These are phyloP conservation scores for Diospyros lotus DNA, from an alignment of 148 eudicot genomes.

Conservation along the genomic window DNA sequence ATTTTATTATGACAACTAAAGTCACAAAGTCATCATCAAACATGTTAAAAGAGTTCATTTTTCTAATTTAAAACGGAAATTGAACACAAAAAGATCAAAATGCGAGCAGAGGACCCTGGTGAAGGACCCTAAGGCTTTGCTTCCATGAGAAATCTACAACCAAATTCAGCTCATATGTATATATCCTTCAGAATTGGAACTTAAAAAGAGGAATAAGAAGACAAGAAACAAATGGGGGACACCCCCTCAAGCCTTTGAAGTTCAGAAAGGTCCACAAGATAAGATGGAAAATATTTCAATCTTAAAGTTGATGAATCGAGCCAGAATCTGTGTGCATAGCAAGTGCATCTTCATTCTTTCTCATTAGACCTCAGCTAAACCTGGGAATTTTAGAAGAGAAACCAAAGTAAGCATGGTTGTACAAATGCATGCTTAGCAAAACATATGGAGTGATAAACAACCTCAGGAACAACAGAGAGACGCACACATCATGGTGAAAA, in stretches of 20 bases:
- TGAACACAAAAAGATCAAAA: too few species aligned
- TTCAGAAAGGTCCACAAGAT: slow-evolving; percentile 4
- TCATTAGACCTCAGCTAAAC: slow-evolving; percentile 12
- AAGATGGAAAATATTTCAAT: not conserved
- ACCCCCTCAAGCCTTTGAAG: slow-evolving; percentile 4
- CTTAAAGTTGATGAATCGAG: not conserved
- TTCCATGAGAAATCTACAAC: too few species aligned
- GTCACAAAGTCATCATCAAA: too few species aligned
- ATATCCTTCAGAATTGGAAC: too few species aligned
- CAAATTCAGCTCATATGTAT: too few species aligned
- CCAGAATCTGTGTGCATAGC: not conserved
- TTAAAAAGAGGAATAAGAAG: too few species aligned
- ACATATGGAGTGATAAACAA: not conserved
- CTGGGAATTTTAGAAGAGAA: not conserved
- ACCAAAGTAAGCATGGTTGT: not conserved
- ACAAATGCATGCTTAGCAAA: not conserved
- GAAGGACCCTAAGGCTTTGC: too few species aligned
- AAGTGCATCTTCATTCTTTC: slow-evolving; percentile 6
- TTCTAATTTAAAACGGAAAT: too few species aligned
- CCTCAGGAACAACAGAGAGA: too few species aligned
- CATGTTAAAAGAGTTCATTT: too few species aligned
- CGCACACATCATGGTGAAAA: not conserved
- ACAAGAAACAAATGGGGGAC: not conserved
- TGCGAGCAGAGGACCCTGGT: too few species aligned
- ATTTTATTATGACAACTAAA: too few species aligned